A percentile compares a stretch with the other conserved stretches of the same genome.
phyloP scores from a whole-genome alignment of 1,284 basidiomycete genomes.

The Pterulicium gracile region DNA sequence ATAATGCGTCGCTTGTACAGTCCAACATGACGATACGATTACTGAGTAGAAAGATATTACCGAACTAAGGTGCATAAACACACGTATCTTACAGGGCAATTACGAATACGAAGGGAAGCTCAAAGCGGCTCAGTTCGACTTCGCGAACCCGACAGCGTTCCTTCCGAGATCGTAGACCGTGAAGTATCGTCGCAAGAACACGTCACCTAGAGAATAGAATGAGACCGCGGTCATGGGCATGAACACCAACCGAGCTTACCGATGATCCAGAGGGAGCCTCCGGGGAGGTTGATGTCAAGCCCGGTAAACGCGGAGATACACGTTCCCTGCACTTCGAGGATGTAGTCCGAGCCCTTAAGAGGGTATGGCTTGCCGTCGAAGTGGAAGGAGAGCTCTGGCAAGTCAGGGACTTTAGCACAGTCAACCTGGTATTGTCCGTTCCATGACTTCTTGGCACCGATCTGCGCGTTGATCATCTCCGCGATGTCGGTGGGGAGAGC shows the following conservation, averaged over 20 bases:
- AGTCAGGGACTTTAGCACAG: constrained; percentile 70
- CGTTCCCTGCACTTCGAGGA: constrained; percentile 80
- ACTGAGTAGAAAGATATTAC: too few species aligned
- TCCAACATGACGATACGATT: too few species aligned
- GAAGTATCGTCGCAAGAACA: constrained; percentile 84
- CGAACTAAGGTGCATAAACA: too few species aligned
- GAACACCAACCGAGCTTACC: constrained; percentile 37
- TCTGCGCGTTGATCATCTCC: constrained; percentile 96
- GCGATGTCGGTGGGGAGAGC: constrained; percentile 90
- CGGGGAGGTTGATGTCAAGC: constrained; percentile 84
- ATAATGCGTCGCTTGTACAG: too few species aligned
- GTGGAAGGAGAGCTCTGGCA: constrained; percentile 85
- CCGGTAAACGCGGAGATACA: constrained; percentile 95
- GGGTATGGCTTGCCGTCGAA: constrained; percentile 77
- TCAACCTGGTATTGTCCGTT: constrained; percentile 92
- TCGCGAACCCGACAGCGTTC: constrained; percentile 84
- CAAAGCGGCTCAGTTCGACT: constrained; percentile 11
- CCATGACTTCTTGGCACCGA: constrained; percentile 88
- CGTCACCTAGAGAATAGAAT: constrained; percentile 44
- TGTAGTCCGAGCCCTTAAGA: constrained; percentile 80
- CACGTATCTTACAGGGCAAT: too few species aligned
- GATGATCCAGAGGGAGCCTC: constrained; percentile 87
- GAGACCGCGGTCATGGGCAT: constrained; percentile 8
- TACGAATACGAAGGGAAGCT: neutral
- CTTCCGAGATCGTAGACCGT: constrained; percentile 88